Base-by-base conservation (phyloP, 2,329 filamentous ascomycete species). In the Volutella citrinella region DNA sequence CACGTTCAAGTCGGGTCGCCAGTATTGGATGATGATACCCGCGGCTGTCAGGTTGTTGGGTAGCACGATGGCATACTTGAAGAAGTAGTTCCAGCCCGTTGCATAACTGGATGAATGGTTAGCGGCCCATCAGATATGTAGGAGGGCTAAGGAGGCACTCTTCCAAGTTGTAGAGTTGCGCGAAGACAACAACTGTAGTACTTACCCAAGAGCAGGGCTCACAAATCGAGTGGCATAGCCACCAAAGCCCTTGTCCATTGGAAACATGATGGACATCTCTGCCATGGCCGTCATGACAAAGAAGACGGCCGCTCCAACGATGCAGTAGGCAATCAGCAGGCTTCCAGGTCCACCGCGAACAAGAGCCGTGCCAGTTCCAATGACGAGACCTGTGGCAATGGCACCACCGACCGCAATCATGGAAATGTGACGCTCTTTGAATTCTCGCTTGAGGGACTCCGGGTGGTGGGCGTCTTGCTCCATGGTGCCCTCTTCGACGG, bases 31-130 rank as follows among this genome's bases (percentile, higher is more conserved):
- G 16, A 69, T 52, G 5, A 66, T 48, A 20, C 50, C 57, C 25
- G 67, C 56, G 23, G 65, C 65, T 2, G 69, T 66, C 34, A 75
- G 73, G 39, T 75, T 71, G 38, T 70, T 72, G 0, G 70, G 70
- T 5, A 74, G 70, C 2, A 73, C 56, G 9, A 74, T 36, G 3
- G 69, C 62, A 45, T 75, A 69, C 43, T 72, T 72, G 32, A 74
- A 59, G 43, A 72, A 72, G 46, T 74, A 66, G 35, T 71, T 73
- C 66, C 66, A 70, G 17, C 69, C 70, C 23, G 59, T 64, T 37
- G 64, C 62, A 43, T 72, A 72, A n/a, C n/a, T n/a, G n/a, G 17
- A 69, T 69, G 24, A 59, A 63, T 37, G 64, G 62, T 43, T 72
- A 72, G n/a, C n/a, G n/a, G n/a, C n/a, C n/a, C n/a, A n/a, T n/a